Base-by-base conservation (phyloP, 2,329 filamentous ascomycete species). In the Sporothrix mexicana region DNA sequence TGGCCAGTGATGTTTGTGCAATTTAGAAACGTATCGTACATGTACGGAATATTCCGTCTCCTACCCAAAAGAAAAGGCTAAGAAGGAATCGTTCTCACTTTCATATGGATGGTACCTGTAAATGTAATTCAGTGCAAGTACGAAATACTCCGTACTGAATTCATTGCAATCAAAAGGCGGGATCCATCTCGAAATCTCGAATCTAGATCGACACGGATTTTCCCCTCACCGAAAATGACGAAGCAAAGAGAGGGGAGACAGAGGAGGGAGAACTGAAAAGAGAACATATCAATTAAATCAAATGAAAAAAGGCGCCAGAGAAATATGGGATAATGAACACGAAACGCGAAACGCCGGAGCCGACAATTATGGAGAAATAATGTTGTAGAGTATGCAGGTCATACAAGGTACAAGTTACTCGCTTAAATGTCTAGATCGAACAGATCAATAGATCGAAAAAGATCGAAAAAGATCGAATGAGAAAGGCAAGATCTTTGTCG, bases 311-410 rank as follows among this genome's bases (percentile, higher is more conserved):
- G 30, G 30, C 30, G 5, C 30, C 3, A 2, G 7, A 36, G 30
- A 36, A 36, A 36, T 36, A 7, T 36, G 30, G 30, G 7, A 36
- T 36, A 6, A 62, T 2, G 12, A 62, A 41, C 20, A 13, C 59
- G 59, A 64, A 62, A 23, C 59, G n/a, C n/a, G 10, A 64, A 64
- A 45, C 41, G 47, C 61, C 61, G 41, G 61, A 30, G 61, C 41
- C 59, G 59, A 23, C 59, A 9, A 45, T 36, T 36, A 36, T 36
- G 30, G 30, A 36, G 30, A 36, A 5, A 36, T 36, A 36, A 36
- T 36, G 30, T 36, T 36, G 30, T 36, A 36, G 30, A 36, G 30
- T 36, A 7, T 36, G 3, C 30, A 5, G 7, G 30, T 36, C 30
- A 7, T 36, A 36, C 30, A 36, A 36, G 30, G 30, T 36, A 36